Evolutionary conservation across 2,329 filamentous ascomycete genomes (phyloP), one percentile per base, ranked within the genome.

Genomic region (Magnaporthiopsis poae): DNA sequence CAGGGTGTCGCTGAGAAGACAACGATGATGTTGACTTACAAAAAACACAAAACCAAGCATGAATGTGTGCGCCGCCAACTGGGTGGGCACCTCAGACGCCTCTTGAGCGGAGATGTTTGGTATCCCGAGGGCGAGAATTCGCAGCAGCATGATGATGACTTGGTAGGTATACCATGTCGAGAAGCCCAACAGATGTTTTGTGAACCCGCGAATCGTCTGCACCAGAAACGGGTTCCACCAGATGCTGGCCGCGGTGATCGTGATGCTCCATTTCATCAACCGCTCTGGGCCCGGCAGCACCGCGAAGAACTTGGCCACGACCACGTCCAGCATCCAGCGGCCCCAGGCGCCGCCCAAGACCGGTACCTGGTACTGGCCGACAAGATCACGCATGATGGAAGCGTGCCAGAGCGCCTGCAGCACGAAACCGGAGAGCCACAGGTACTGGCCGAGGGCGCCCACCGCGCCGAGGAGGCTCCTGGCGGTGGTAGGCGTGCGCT

Each of bases 171-270:
- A 90, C 82, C 90, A 90, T 65, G 85, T 81, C 3, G 80, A 78
- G 15, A 90, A 81, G 0, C 88, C 88, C 3, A 82, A 74, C 39
- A 90, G 79, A 67, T 84, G 86, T 68, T 78, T 82, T 35, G 80
- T 84, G 73, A 83, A 89, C 66, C 85, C 87, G n/a, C 83, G 80
- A 46, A 81, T 79, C 3, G 82, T 84, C 71, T 88, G 81, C 46
- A 84, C 81, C 69, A 90, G 84, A 67, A 83, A 83, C 0, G 88
- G 87, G 69, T 90, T 91, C 89, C 89, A 91, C 82, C 86, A 89
- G 15, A 83, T 75, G 3, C 86, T 82, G 25, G 82, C 71, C 2
- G 86, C 69, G 52, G 82, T 83, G 15, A 81, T 75, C 65, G 76
- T 70, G 27, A 88, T 75, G 27, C 83, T 79, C 71, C 80, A 80